Percentiles rank a stretch among this genome's conserved stretches.
Evolutionary conservation across 495 filamentous ascomycete genomes (phyloP).

Genomic region (Wilcoxina mikolae): DNA sequence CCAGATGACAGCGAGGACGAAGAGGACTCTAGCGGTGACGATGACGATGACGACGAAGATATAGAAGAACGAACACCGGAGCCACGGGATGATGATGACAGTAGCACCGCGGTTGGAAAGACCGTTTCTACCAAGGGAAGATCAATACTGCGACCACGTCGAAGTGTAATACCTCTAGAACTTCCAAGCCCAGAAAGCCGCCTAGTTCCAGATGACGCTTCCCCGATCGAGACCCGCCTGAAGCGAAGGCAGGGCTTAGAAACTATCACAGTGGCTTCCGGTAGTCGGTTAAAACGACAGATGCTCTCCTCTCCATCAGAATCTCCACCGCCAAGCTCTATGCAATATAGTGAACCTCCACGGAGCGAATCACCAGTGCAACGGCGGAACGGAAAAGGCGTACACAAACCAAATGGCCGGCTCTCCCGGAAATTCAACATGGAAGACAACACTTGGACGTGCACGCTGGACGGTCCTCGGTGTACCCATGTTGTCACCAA

Average conservation of each 20-base stretch:
- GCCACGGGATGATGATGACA: neutral
- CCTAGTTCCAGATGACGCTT: neutral
- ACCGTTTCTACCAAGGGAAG: neutral
- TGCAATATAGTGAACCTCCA: too few species aligned
- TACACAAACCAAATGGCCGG: too few species aligned
- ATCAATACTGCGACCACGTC: neutral
- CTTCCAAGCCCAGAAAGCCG: neutral
- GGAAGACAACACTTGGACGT: too few species aligned
- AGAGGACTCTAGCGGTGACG: neutral
- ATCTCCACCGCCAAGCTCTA: neutral
- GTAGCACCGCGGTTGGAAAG: neutral
- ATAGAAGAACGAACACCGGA: neutral
- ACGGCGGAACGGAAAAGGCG: too few species aligned
- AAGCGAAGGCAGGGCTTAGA: neutral
- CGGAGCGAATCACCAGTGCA: too few species aligned
- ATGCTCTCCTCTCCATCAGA: neutral
- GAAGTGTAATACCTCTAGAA: neutral
- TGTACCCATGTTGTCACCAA: neutral
- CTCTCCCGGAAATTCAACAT: too few species aligned
- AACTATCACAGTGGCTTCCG: neutral
- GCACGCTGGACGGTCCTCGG: neutral
- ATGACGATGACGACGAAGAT: neutral
- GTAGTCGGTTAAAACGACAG: neutral
- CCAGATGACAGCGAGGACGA: neutral
- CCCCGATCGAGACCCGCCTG: neutral